phyloP scores from a whole-genome alignment of 2,329 filamentous ascomycete species.

The Magnaporthiopsis incrustans region DNA sequence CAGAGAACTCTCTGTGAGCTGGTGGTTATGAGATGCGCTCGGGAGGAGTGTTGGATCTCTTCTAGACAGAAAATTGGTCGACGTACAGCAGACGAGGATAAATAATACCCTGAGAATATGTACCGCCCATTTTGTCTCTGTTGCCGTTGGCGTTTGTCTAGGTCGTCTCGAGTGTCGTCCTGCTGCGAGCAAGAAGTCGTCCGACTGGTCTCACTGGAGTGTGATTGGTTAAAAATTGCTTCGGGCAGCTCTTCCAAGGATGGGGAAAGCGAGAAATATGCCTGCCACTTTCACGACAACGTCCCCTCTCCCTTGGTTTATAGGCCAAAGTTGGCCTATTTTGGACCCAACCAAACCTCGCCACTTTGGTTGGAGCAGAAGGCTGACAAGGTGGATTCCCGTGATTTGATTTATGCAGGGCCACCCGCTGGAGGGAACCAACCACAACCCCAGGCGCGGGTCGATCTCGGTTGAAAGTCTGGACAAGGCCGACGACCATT shows the following conservation, averaged over 20 bases:
- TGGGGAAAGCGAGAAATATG: too few species aligned
- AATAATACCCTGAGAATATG: not conserved
- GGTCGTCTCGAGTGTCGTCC: not conserved
- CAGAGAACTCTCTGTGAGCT: slow-evolving; percentile 66
- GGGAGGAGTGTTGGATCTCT: not conserved
- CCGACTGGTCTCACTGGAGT: too few species aligned
- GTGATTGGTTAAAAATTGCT: too few species aligned
- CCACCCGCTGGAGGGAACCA: not conserved
- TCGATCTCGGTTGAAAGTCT: not conserved
- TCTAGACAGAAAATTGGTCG: not conserved
- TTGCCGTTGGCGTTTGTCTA: not conserved
- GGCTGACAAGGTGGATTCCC: too few species aligned
- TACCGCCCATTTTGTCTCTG: not conserved
- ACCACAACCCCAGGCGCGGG: not conserved
- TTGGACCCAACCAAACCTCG: too few species aligned
- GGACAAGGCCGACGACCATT: not conserved
- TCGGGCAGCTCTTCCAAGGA: too few species aligned
- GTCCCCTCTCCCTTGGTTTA: too few species aligned
- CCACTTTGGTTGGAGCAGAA: too few species aligned
- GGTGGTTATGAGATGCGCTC: not conserved
- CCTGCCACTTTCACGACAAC: too few species aligned
- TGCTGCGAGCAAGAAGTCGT: too few species aligned
- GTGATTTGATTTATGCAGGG: not conserved
- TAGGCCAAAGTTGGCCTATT: too few species aligned
- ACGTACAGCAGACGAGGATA: not conserved